These are phyloP conservation scores for Parastagonospora nodorum DNA, from an alignment of 2,329 filamentous ascomycete species.

Conservation along the genomic window DNA sequence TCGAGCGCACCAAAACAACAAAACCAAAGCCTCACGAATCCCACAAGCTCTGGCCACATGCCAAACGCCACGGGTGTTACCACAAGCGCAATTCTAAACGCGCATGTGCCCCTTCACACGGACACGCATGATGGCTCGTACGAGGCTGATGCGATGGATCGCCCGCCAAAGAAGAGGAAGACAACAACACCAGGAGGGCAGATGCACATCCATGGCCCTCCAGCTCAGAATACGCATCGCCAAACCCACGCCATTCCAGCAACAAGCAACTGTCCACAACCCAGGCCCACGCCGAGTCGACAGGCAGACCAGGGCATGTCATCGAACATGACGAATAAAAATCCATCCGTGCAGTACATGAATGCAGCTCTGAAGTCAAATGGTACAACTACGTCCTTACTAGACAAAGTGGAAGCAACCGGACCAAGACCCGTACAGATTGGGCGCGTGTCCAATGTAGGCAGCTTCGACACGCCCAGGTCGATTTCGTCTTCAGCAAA, in stretches of 20 bases:
- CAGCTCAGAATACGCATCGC: not conserved
- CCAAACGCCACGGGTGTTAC: not conserved
- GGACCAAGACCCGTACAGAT: slow-evolving; percentile 18
- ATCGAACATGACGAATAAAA: slow-evolving; percentile 8
- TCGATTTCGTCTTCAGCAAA: not conserved
- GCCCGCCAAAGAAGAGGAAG: slow-evolving; percentile 31
- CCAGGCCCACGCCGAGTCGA: not conserved
- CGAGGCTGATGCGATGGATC: not conserved
- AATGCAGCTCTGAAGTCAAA: slow-evolving; percentile 24
- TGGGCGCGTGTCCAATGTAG: slow-evolving; percentile 1
- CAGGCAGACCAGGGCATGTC: not conserved
- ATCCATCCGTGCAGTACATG: slow-evolving; percentile 26
- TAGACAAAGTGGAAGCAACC: not conserved
- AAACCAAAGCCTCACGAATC: not conserved
- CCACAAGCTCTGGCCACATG: not conserved
- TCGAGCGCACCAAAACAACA: not conserved
- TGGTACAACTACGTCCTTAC: slow-evolving; percentile 2
- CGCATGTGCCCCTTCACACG: slow-evolving; percentile 3
- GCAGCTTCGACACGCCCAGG: not conserved
- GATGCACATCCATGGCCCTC: not conserved
- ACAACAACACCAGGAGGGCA: slow-evolving; percentile 3
- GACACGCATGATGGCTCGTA: not conserved
- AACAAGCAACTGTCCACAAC: not conserved
- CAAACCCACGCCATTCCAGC: no score
- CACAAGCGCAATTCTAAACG: not conserved